Conservation (phyloP, 2,329 filamentous ascomycete species). For the Fusarium acutatum region DNA sequence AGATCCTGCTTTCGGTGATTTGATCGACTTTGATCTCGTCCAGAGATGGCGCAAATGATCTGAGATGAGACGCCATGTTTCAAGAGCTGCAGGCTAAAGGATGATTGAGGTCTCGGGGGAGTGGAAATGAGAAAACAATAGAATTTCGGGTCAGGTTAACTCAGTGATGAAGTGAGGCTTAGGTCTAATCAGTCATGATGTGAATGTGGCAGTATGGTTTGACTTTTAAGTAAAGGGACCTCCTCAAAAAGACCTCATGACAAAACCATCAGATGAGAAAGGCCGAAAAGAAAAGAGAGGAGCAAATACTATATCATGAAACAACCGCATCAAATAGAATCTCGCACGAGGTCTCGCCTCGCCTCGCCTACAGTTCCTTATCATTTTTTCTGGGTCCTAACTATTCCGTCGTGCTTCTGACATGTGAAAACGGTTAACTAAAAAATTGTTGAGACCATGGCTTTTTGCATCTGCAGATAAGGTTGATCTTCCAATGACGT, state of each 20-base stretch:
- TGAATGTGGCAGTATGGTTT: neutral
- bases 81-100: neutral
- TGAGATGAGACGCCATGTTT: constrained; percentile 28
- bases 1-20: constrained; percentile 49
- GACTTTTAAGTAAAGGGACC: neutral
- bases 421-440: constrained; percentile 38
- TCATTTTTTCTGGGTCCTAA: constrained; percentile 7
- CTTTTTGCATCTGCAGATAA: constrained; percentile 11
- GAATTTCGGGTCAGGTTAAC: neutral
- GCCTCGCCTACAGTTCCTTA: constrained; percentile 8
- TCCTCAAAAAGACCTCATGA: neutral
- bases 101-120: neutral
- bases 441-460: constrained; percentile 33
- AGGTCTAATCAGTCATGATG: constrained; percentile 12
- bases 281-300: neutral
- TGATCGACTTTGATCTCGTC: constrained; percentile 45
- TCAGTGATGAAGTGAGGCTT: neutral
- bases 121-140: neutral
- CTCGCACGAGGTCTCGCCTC: constrained; percentile 18
- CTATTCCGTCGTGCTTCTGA: constrained; percentile 18
- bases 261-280: neutral
- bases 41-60: constrained; percentile 33
- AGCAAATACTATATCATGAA: constrained; percentile 1
- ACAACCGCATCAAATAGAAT: constrained; percentile 17
- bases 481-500: constrained; percentile 32